Evolutionary conservation across 192 early-diverging fungal species (phyloP), one percentile per base, ranked within the genome.

Genomic region (Phlyctochytrium arcticum): DNA sequence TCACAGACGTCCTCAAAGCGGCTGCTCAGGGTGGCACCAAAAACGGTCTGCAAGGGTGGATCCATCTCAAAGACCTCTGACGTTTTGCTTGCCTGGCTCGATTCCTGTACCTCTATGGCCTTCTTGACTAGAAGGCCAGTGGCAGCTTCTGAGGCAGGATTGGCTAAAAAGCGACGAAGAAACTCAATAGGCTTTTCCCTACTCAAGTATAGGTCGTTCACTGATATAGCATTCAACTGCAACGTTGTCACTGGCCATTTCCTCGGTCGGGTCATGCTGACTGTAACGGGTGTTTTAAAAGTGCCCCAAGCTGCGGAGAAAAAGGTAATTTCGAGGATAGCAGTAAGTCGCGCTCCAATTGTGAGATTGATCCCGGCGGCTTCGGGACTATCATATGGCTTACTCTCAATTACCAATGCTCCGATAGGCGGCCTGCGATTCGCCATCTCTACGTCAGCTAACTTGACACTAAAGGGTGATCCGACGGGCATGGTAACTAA

Each of bases 1-100:
- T 83, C 80, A 55, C 60, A 69, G 17, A 71, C 47, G 44, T 73
- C 62, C 12, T 73, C 62, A n/a, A 49, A 56, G 3, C 57, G 35
- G 3, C 47, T 58, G 37, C 57, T 65, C 12, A 73, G 32, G 50
- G 31, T 30, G 9, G 49, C 59, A 33, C 65, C 77, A 48, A 72
- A 80, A 56, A 79, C 65, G 36, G 60, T 74, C 59, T 79, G 75
- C 19, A 64, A 33, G 15, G 58, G 68, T 10, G 80, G 80, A n/a
- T 84, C 81, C 2, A 84, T 50, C 37, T 77, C 76, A 48, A 84
- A 76, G 0, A 79, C 60, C 33, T 72, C 56, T 4, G 74, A 78
- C 19, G 71, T 69, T 57, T 76, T 73, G 33, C 46, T 39, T 10
- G 34, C 46, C 12, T 31, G 19, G 21, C 10, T 24, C 23, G 48